A percentile compares a stretch with the other conserved stretches of the same genome.
These are phyloP conservation scores for Schizosaccharomyces osmophilus DNA, from an alignment of 805 yeast genomes.

Conservation along the genomic window DNA sequence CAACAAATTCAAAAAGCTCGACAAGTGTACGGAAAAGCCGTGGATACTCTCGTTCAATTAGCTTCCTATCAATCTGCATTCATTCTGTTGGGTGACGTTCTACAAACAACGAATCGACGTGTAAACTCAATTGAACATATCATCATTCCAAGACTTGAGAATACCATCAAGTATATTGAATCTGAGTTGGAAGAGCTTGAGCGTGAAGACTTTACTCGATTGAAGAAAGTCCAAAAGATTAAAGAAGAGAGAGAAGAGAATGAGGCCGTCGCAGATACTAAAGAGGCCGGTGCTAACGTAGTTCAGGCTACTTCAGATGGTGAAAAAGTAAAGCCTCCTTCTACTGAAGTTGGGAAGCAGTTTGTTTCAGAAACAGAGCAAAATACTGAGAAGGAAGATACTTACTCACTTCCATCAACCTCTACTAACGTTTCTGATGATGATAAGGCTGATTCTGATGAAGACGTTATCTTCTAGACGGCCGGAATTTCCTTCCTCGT, in stretches of 20 bases:
- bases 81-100: constrained; percentile 87
- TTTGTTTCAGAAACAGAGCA: not conserved
- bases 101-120: constrained; percentile 91
- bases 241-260: constrained; percentile 56
- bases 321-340: not conserved
- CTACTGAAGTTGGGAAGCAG: not conserved
- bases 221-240: constrained; percentile 89
- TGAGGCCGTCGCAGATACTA: constrained; percentile 18
- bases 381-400: not conserved
- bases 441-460: not conserved
- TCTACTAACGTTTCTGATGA: not conserved
- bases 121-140: constrained; percentile 97
- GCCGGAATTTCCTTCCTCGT: too few relatives aligned
- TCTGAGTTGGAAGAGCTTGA: constrained; percentile 92
- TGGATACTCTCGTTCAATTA: constrained; percentile 85
- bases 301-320: not conserved
- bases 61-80: constrained; percentile 94
- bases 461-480: not conserved
- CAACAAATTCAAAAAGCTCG: constrained; percentile 92
- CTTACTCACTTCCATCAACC: not conserved
- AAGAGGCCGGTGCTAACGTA: constrained; percentile 10
- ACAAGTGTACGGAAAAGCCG: constrained; percentile 77
- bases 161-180: constrained; percentile 75
- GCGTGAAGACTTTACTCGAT: constrained; percentile 90
- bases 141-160: constrained; percentile 90